Percentiles rank a stretch among this genome's conserved stretches.
Conservation (phyloP, 1,284 basidiomycete genomes). For the Tremellales sp. region DNA sequence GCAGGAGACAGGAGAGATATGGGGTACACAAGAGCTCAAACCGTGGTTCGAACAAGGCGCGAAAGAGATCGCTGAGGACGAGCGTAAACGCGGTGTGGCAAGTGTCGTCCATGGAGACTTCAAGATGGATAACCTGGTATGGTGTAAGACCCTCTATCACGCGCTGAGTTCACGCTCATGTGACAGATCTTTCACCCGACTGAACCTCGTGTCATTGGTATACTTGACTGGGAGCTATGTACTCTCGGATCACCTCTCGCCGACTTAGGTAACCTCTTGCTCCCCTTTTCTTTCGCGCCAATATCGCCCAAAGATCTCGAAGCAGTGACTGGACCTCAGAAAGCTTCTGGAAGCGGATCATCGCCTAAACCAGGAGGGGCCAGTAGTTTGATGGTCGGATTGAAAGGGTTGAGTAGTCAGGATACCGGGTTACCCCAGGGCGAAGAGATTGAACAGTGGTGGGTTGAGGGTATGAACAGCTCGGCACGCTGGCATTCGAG, state of each 20-base stretch:
- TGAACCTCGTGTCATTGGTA: conserved; percentile 86
- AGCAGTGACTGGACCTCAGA: neutral
- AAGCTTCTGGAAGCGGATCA: conserved; percentile 1
- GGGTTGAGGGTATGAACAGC: conserved; percentile 44
- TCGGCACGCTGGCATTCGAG: conserved; percentile 23
- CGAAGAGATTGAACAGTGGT: conserved; percentile 61
- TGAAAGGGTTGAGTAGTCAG: conserved; percentile 59
- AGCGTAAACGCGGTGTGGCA: conserved; percentile 60
- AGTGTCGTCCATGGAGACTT: conserved; percentile 84
- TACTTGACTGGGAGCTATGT: conserved; percentile 94
- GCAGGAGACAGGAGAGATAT: conserved; percentile 37
- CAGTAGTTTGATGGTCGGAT: conserved; percentile 49
- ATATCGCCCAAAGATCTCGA: conserved; percentile 15
- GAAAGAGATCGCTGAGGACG: conserved; percentile 67
- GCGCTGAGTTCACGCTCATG: neutral
- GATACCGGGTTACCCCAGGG: conserved; percentile 61
- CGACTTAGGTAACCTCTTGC: conserved; percentile 85
- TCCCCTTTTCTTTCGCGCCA: conserved; percentile 71
- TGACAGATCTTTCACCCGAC: conserved; percentile 76
- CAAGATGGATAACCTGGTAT: conserved; percentile 90
- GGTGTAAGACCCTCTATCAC: conserved; percentile 9
- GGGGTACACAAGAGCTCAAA: conserved; percentile 66
- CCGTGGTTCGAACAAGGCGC: conserved; percentile 62
- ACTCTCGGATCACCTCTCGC: conserved; percentile 85
- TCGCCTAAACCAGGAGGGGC: conserved; percentile 5